Evolutionary conservation across 306 rosid genomes (phyloP), one percentile per base, ranked within the genome.

Genomic region (Leucaena leucocephala): DNA sequence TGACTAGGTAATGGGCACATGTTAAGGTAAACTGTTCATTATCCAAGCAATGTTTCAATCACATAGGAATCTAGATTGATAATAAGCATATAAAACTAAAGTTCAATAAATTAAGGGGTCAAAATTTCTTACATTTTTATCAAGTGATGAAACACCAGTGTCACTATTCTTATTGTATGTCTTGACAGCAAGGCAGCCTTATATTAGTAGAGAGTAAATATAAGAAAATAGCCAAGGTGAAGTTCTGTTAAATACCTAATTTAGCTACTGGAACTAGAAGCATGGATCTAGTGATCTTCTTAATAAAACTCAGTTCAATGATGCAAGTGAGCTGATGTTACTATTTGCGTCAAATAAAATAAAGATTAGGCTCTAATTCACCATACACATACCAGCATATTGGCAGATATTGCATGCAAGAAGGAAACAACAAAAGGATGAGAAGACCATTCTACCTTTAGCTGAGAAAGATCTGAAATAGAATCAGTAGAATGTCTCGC

Each of bases 391-490:
- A 39, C 33, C 22, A 44, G 8, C 72, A 57, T 13, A 61, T 0
- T 17, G 70, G 33, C 40, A 77, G 54, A 83, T 35, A 74, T 17
- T 9, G 14, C n/a, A 52, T 40, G 14, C 8, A 46, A 70, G 50
- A 66, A 75, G 44, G 65, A 66, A 72, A 80, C 68, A 27, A 45
- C 44, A 39, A 45, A 54, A 78, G 44, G 64, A 68, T 55, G 57
- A 72, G 80, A n/a, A 50, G 72, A 27, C 15, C 69, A 63, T 15
- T 86, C 57, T 87, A 96, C 99, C 97, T 96, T 90, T 54, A 93
- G 86, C 76, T 85, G 98, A 78, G 99, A 96, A 79, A 96, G 91
- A 90, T 96, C 99, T 42, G 96, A 89, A 74, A 93, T 85, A 6
- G 99, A 77, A 77, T 93, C 94, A 45, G 83, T 66, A 7, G 89